Conservation (phyloP, 106 monocot genomes). For the Gastrodia elata region DNA sequence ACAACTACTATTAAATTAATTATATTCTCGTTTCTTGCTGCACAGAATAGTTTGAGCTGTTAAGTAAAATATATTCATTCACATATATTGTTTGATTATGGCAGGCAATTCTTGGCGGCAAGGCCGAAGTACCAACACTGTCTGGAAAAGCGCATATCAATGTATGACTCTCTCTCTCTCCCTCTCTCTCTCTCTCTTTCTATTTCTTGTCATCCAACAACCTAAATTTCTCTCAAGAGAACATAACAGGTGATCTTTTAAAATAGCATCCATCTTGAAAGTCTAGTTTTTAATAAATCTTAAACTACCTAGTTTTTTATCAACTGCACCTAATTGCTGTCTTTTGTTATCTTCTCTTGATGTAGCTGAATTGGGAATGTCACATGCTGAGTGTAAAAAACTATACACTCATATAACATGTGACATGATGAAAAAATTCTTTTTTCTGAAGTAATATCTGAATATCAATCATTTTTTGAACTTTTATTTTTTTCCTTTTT, state of each 20-base stretch:
- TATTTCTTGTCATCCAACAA: neutral
- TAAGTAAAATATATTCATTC: neutral
- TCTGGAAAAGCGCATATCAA: slow-evolving; percentile 55
- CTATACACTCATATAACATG: too few species aligned
- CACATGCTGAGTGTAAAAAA: too few species aligned
- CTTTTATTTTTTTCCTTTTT: too few species aligned
- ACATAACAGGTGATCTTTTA: neutral
- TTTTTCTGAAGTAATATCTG: too few species aligned
- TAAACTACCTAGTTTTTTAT: neutral
- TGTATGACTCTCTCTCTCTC: slow-evolving; percentile 29
- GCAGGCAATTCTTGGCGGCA: slow-evolving; percentile 96
- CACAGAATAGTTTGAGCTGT: neutral
- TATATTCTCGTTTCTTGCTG: neutral
- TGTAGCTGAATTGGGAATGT: too few species aligned
- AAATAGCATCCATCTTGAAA: neutral
- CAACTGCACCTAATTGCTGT: neutral
- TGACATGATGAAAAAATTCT: too few species aligned
- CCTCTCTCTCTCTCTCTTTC: neutral
- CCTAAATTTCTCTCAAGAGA: neutral
- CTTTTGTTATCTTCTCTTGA: too few species aligned
- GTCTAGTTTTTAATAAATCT: neutral
- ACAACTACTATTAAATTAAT: neutral
- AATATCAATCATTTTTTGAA: too few species aligned
- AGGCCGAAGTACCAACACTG: slow-evolving; percentile 74
- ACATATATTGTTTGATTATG: neutral